phyloP scores from a whole-genome alignment of 345 rosid species.

The Bruguiera parviflora region DNA sequence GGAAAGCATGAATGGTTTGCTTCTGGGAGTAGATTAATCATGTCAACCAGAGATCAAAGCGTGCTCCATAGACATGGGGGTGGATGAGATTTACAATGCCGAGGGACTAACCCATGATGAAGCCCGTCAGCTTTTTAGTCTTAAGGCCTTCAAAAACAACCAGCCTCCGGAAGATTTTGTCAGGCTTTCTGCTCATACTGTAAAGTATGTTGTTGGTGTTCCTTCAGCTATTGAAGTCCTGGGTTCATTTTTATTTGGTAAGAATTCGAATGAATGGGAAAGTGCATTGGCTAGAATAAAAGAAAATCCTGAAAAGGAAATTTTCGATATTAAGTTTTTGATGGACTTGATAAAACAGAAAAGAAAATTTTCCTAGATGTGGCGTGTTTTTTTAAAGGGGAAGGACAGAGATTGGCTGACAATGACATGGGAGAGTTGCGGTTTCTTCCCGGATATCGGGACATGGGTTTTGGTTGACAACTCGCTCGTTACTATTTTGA shows the following conservation, averaged over 20 bases:
- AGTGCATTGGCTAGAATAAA: slow-evolving; percentile 6
- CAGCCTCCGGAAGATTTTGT: background rate
- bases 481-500: background rate
- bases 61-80: slow-evolving; percentile 3
- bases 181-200: background rate
- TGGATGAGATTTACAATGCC: background rate
- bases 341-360: slow-evolving; percentile 10
- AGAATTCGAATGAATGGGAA: slow-evolving; percentile 2
- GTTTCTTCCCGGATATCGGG: slow-evolving; percentile 13
- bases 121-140: slow-evolving; percentile 4
- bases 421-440: slow-evolving; percentile 1
- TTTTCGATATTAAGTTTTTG: slow-evolving; percentile 6
- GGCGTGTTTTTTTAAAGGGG: slow-evolving; percentile 15
- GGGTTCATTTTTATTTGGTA: slow-evolving; percentile 1
- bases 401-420: background rate
- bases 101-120: background rate
- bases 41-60: background rate
- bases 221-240: slow-evolving; percentile 10
- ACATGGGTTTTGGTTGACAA: slow-evolving; percentile 3
- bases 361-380: slow-evolving; percentile 10
- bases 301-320: slow-evolving; percentile 5
- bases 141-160: slow-evolving; percentile 1
- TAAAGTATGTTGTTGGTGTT: background rate
- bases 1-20: slow-evolving; percentile 1
- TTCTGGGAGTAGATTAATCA: slow-evolving; percentile 7